Percentiles rank a stretch among this genome's conserved stretches.
These are phyloP conservation scores for Aspergillus quadrilineatus DNA, from an alignment of 2,329 filamentous ascomycete species.

Conservation along the genomic window DNA sequence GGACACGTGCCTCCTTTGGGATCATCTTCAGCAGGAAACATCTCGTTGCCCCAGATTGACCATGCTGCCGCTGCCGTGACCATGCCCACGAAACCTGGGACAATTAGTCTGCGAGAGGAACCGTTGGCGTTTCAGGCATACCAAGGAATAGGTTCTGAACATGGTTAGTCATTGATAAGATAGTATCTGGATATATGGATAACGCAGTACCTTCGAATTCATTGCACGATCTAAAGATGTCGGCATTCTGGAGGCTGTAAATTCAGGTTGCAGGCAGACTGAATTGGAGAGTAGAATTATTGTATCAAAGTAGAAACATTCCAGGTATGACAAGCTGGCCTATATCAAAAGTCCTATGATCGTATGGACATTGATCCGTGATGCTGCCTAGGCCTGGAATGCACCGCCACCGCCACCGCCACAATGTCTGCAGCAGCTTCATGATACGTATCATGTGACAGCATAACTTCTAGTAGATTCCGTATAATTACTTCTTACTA, in stretches of 20 bases:
- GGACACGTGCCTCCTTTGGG: conserved; percentile 66
- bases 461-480: not conserved
- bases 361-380: not conserved
- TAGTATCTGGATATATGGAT: not conserved
- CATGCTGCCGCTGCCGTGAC: conserved; percentile 78
- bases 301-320: not conserved
- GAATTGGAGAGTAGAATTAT: not conserved
- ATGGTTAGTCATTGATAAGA: conserved; percentile 18
- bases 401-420: conserved; percentile 15
- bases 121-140: conserved; percentile 38
- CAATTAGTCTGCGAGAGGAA: conserved; percentile 23
- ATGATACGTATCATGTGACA: not conserved
- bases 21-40: conserved; percentile 74
- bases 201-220: conserved; percentile 62
- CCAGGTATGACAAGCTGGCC: not conserved
- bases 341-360: not conserved
- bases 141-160: conserved; percentile 67
- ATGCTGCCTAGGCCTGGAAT: not conserved
- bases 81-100: conserved; percentile 74
- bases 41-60: conserved; percentile 80
- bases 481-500: not conserved
- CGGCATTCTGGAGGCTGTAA: conserved; percentile 54
- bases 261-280: not conserved
- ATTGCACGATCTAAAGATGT: conserved; percentile 68
- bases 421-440: not conserved